These are phyloP conservation scores for Fusarium devonianum DNA, from an alignment of 2,329 filamentous ascomycete species.

Conservation along the genomic window DNA sequence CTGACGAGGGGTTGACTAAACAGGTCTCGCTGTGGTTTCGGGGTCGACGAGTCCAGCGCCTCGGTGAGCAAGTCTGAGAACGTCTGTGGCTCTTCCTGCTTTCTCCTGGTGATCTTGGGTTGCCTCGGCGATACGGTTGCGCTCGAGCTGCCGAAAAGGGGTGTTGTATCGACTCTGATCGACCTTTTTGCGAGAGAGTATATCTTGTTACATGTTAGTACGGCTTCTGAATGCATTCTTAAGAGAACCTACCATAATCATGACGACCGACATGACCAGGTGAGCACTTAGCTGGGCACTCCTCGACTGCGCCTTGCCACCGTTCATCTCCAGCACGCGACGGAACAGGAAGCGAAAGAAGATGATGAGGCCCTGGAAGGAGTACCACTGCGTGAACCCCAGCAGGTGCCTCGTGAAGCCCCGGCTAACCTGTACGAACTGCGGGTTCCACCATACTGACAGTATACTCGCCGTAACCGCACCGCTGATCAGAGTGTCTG, in stretches of 20 bases:
- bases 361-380: conserved; percentile 67
- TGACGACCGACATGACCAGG: conserved; percentile 59
- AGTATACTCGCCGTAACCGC: conserved; percentile 58
- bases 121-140: conserved; percentile 37
- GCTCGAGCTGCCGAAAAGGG: conserved; percentile 54
- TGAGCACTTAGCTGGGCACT: conserved; percentile 62
- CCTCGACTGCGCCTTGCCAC: conserved; percentile 47
- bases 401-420: conserved; percentile 66
- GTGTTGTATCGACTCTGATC: conserved; percentile 64
- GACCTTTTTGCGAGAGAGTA: conserved; percentile 53
- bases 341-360: conserved; percentile 61
- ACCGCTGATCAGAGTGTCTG: conserved; percentile 53
- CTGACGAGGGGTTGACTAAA: conserved; percentile 25
- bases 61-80: conserved; percentile 53
- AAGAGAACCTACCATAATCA: conserved; percentile 57
- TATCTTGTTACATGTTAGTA: conserved; percentile 49
- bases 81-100: conserved; percentile 48
- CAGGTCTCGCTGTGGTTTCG: conserved; percentile 16
- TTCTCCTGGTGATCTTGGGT: conserved; percentile 31
- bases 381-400: conserved; percentile 71
- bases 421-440: conserved; percentile 65
- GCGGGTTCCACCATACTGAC: conserved; percentile 74
- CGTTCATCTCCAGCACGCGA: conserved; percentile 51
- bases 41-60: conserved; percentile 41
- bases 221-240: background rate